Conservation (phyloP, 371 early-diverging fungal species). For the Syncephalastrum racemosum region DNA sequence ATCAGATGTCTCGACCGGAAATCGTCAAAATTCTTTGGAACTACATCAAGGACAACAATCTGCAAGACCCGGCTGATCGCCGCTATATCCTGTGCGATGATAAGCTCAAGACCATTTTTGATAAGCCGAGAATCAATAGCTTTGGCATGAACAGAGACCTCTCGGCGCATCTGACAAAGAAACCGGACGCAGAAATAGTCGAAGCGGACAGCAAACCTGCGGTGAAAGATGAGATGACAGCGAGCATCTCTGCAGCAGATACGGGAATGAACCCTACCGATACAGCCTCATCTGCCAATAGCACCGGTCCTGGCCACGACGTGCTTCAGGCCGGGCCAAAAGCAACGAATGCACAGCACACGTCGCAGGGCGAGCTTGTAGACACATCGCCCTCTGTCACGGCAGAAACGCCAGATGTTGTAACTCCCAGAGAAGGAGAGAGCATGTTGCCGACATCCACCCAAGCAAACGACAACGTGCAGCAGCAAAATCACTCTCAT, state of each 20-base stretch:
- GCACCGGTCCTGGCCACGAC: no score
- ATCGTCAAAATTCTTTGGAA: conserved; percentile 59
- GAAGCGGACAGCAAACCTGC: neutral
- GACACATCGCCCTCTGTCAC: conserved; percentile 26
- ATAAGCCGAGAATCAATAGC: conserved; percentile 48
- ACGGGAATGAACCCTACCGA: neutral
- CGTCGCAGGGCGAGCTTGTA: neutral
- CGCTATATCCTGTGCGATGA: conserved; percentile 57
- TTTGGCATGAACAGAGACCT: conserved; percentile 62
- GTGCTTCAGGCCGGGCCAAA: no score
- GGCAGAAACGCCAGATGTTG: conserved; percentile 25
- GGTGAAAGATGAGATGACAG: no score
- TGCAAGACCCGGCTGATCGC: conserved; percentile 61
- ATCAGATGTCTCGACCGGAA: conserved; percentile 53
- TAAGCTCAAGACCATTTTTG: conserved; percentile 51
- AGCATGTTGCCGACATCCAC: conserved; percentile 8
- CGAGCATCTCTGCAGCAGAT: no score
- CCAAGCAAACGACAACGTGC: no score
- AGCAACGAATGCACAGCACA: no score
- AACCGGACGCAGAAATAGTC: conserved; percentile 19
- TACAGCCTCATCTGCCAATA: no score
- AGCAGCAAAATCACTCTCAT: no score
- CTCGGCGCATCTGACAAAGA: conserved; percentile 52
- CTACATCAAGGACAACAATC: conserved; percentile 57
- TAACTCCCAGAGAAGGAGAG: conserved; percentile 24